These are phyloP conservation scores for California macrophylla DNA, from an alignment of 441 rosid genomes.

Conservation along the genomic window DNA sequence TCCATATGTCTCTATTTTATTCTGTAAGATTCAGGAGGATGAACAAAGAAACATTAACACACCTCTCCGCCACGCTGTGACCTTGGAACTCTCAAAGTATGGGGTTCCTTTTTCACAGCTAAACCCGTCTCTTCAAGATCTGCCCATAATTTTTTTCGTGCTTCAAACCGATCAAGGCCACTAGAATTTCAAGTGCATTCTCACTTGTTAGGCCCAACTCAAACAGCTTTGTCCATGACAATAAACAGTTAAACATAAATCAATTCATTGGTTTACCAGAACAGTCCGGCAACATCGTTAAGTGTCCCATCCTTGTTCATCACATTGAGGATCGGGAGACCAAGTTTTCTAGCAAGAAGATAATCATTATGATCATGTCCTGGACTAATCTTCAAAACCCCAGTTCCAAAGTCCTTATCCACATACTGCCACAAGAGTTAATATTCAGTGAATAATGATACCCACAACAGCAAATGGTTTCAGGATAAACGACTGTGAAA, in stretches of 20 bases:
- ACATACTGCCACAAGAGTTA: conserved; percentile 55
- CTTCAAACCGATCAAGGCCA: conserved; percentile 90
- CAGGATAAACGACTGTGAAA: conserved; percentile 7
- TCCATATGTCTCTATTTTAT: neutral
- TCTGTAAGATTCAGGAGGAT: conserved; percentile 13
- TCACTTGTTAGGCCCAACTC: conserved; percentile 18
- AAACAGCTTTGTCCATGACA: conserved; percentile 14
- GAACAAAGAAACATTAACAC: conserved; percentile 20
- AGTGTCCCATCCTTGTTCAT: conserved; percentile 97
- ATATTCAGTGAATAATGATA: conserved; percentile 17
- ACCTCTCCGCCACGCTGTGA: conserved; percentile 99
- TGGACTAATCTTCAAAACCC: conserved; percentile 96
- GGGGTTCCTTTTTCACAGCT: conserved; percentile 77
- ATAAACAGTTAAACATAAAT: conserved; percentile 15
- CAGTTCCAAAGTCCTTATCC: conserved; percentile 97
- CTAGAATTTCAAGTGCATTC: conserved; percentile 31
- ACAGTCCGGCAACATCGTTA: conserved; percentile 90
- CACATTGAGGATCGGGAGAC: conserved; percentile 89
- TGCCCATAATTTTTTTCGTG: conserved; percentile 74
- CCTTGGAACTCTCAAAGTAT: conserved; percentile 71
- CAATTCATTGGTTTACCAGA: conserved; percentile 38
- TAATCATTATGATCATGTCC: conserved; percentile 98
- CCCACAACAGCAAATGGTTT: conserved; percentile 6
- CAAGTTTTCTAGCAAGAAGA: conserved; percentile 89
- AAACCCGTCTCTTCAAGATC: conserved; percentile 93